Conservation (phyloP, 495 filamentous ascomycete species). For the Bacidia rubella region DNA sequence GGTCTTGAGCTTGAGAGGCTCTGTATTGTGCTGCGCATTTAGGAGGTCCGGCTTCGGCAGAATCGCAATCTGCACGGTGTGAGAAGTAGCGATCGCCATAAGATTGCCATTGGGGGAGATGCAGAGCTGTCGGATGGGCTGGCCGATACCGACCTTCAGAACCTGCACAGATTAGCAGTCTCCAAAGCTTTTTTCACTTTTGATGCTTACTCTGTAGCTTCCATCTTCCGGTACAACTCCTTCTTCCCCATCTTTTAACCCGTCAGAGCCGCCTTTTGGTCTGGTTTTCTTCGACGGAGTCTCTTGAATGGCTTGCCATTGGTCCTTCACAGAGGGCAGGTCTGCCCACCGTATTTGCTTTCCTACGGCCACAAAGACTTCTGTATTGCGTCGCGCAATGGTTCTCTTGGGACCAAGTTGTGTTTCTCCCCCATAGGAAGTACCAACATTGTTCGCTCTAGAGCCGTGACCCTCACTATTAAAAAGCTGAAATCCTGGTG, state of each 20-base stretch:
- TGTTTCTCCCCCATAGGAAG: constrained; percentile 23
- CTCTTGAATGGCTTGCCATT: constrained; percentile 41
- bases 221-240: constrained; percentile 14
- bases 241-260: neutral
- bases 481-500: constrained; percentile 63
- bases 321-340: constrained; percentile 58
- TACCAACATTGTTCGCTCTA: constrained; percentile 19
- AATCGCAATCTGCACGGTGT: constrained; percentile 70
- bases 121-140: constrained; percentile 65
- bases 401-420: constrained; percentile 48
- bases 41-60: constrained; percentile 66
- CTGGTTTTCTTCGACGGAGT: constrained; percentile 14
- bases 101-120: constrained; percentile 68
- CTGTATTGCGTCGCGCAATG: constrained; percentile 59
- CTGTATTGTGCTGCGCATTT: constrained; percentile 39
- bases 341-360: constrained; percentile 82
- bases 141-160: constrained; percentile 56
- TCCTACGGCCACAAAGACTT: constrained; percentile 72
- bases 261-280: neutral
- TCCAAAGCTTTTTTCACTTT: neutral
- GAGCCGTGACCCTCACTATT: constrained; percentile 21
- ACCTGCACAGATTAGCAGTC: constrained; percentile 6
- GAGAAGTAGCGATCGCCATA: constrained; percentile 67
- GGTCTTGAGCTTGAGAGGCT: constrained; percentile 60
- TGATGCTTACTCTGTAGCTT: constrained; percentile 15